Percentiles rank a stretch among this genome's conserved stretches.
phyloP scores from a whole-genome alignment of 495 filamentous ascomycete species.

The Patellaria atrata region DNA sequence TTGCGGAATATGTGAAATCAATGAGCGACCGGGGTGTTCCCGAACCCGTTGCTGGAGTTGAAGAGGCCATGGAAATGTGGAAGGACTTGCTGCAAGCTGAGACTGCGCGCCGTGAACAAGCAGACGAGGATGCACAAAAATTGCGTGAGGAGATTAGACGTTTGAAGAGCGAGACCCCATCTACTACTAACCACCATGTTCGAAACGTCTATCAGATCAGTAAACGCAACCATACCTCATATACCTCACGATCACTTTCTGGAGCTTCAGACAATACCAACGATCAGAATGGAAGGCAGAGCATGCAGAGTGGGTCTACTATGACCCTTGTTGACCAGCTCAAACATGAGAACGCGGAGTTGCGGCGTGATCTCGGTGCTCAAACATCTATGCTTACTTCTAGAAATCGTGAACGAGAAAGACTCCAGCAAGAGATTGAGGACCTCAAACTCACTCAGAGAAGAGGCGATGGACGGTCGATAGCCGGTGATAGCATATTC shows the following conservation, averaged over 20 bases:
- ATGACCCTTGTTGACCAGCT: conserved; percentile 69
- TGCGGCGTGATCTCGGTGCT: conserved; percentile 81
- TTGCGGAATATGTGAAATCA: conserved; percentile 63
- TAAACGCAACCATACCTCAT: conserved; percentile 39
- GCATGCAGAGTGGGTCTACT: conserved; percentile 38
- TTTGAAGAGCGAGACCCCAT: conserved; percentile 45
- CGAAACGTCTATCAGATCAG: conserved; percentile 49
- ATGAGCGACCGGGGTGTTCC: conserved; percentile 50
- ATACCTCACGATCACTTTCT: conserved; percentile 43
- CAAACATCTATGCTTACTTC: conserved; percentile 98
- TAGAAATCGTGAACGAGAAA: conserved; percentile 84
- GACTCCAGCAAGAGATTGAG: conserved; percentile 92
- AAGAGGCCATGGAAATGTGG: conserved; percentile 87
- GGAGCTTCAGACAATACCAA: conserved; percentile 48
- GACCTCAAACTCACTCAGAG: conserved; percentile 80
- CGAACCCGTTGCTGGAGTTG: conserved; percentile 53
- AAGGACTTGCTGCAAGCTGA: conserved; percentile 93
- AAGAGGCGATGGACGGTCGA: conserved; percentile 44
- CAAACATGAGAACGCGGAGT: conserved; percentile 81
- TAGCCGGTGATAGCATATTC: conserved; percentile 79
- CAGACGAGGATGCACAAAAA: conserved; percentile 72
- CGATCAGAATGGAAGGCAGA: conserved; percentile 37
- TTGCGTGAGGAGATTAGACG: conserved; percentile 74
- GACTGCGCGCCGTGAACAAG: conserved; percentile 74
- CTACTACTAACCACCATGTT: conserved; percentile 32